phyloP scores from a whole-genome alignment of 148 eudicot genomes.

The Vaccinium darrowii region DNA sequence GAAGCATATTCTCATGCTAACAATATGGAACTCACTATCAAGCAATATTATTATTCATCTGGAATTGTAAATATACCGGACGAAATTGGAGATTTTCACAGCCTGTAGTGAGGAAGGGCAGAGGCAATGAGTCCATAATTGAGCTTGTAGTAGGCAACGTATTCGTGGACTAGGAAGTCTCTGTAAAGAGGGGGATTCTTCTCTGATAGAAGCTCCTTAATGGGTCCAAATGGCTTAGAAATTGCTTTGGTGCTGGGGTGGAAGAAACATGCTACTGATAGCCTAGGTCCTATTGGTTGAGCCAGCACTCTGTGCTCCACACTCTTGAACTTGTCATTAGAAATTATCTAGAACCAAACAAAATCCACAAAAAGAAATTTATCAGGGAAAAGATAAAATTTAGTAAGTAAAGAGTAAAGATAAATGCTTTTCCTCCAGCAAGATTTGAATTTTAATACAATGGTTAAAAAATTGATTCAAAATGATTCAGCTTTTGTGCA shows the following conservation, averaged over 20 bases:
- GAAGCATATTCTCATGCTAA: no score
- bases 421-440: no score
- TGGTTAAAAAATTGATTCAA: no score
- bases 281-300: constrained; percentile 37
- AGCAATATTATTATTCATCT: background rate
- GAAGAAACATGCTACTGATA: constrained; percentile 52
- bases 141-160: background rate
- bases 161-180: constrained; percentile 19
- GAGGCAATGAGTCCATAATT: constrained; percentile 1
- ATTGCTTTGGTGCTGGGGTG: constrained; percentile 16
- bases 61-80: background rate
- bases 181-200: constrained; percentile 35
- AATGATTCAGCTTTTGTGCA: no score
- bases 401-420: no score
- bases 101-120: constrained; percentile 20
- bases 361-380: no score
- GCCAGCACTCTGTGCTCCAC: constrained; percentile 55
- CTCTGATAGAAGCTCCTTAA: constrained; percentile 36
- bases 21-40: no score
- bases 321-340: constrained; percentile 37
- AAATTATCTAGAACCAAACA: constrained; percentile 36
- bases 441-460: no score
- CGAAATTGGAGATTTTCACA: background rate
- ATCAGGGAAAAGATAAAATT: no score
- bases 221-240: constrained; percentile 33